A percentile compares a stretch with the other conserved stretches of the same genome.
These are phyloP conservation scores for Glycyrrhiza uralensis DNA, from an alignment of 306 rosid genomes.

Conservation along the genomic window DNA sequence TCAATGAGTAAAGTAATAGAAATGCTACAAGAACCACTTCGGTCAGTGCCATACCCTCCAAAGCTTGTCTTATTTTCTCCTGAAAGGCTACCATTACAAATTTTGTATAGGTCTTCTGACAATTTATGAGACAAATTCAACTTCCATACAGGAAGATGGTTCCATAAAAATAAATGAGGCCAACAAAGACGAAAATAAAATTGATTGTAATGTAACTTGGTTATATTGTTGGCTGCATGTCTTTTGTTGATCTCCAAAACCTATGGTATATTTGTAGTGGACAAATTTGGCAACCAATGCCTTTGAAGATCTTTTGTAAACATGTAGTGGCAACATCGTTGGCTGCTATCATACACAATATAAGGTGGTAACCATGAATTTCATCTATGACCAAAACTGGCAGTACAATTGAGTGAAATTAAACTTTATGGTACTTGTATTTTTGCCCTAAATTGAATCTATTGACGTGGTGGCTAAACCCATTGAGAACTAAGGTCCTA, in stretches of 20 bases:
- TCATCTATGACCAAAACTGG: conserved; percentile 13
- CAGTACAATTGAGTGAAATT: conserved; percentile 3
- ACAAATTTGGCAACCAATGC: too few relatives aligned
- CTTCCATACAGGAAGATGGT: too few relatives aligned
- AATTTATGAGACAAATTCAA: neutral
- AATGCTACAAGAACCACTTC: neutral
- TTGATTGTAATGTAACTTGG: too few relatives aligned
- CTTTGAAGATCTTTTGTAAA: too few relatives aligned
- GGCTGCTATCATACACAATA: neutral
- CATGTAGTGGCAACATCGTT: too few relatives aligned
- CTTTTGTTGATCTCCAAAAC: too few relatives aligned
- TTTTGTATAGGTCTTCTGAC: neutral
- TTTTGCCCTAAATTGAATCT: conserved; percentile 80
- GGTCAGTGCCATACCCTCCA: conserved; percentile 31
- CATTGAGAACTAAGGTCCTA: conserved; percentile 52
- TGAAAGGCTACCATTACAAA: neutral
- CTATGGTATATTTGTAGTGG: too few relatives aligned
- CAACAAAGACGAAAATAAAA: too few relatives aligned
- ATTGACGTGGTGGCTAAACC: conserved; percentile 60
- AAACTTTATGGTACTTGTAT: conserved; percentile 82
- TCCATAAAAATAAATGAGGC: too few relatives aligned
- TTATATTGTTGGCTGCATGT: too few relatives aligned
- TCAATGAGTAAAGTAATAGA: neutral
- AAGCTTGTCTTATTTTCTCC: conserved; percentile 29
- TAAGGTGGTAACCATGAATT: neutral